Base-by-base conservation (phyloP, 1,139 yeast genomes). In the Candida pseudoviswanathii region DNA sequence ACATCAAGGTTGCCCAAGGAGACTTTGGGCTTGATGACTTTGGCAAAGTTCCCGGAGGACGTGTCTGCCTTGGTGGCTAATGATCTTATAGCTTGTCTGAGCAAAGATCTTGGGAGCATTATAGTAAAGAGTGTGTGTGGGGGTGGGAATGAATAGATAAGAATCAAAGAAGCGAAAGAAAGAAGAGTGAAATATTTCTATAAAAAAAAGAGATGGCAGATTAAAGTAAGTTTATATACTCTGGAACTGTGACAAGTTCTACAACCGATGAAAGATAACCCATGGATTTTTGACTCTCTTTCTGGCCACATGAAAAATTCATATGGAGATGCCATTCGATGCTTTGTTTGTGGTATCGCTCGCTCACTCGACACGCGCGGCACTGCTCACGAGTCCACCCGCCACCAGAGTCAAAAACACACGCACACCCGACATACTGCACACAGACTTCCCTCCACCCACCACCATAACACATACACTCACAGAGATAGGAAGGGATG, bases 1-100 rank as follows among this genome's bases (percentile, higher is more conserved):
- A 95, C 86, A 65, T 94, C 99, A 51, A 89, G 72, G 9, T 79
- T 77, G 39, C 60, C 63, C 49, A 70, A 64, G 2, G 68, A 57
- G 5, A 66, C 67, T 34, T 60, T 56, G n/a, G 79, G 75, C 50
- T 68, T 63, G 56, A 68, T 77, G n/a, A 80, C 71, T 31, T 63
- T 57, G 2, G 61, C 56, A 57, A 77, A 81, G 55, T 75, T 67
- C 3, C 62, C 66, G 24, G 81, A 75, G 10, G 83, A 77, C 16
- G 83, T 75, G 54, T 78, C 69, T 33, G 84, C 84, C 48, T 64
- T 66, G 3, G 71, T 56, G 31, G 70, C 66, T 36, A 63, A 51
- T 30, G 50, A 44, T 51, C 66, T 57, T 3, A 48, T 27, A 26
- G 43, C 31, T 21, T 25, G 37, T 27, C 33, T 43, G 16, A 43